phyloP scores from a whole-genome alignment of 371 early-diverging fungal genomes.

The Synchytrium microbalum region DNA sequence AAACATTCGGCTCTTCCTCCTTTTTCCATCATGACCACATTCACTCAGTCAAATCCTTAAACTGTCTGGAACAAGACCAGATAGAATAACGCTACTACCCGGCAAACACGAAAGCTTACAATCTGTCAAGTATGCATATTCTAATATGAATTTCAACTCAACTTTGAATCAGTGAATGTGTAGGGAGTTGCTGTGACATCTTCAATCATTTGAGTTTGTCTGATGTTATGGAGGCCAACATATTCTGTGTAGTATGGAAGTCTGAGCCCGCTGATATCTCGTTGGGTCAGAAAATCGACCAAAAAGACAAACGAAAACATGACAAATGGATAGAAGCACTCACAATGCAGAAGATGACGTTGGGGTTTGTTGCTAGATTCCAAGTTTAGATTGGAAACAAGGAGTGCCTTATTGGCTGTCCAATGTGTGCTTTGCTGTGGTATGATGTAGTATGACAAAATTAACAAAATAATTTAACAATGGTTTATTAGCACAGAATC shows the following conservation, averaged over 20 bases:
- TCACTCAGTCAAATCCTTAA: neutral
- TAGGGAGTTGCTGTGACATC: constrained; percentile 98
- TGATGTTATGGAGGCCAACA: constrained; percentile 88
- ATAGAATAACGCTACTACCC: constrained; percentile 89
- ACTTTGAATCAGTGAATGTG: constrained; percentile 94
- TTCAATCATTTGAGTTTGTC: constrained; percentile 94
- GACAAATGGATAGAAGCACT: neutral
- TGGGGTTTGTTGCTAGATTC: no score
- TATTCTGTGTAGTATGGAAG: constrained; percentile 98
- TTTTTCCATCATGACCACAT: no score
- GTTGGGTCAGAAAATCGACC: constrained; percentile 77
- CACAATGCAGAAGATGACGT: constrained; percentile 3
- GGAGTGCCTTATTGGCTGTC: constrained; percentile 98
- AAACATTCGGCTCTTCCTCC: constrained; percentile 3
- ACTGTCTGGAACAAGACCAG: constrained; percentile 73
- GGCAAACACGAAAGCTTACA: constrained; percentile 97
- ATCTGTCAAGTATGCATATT: constrained; percentile 99
- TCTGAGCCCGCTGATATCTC: constrained; percentile 88
- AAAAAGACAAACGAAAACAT: neutral
- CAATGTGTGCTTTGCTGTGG: constrained; percentile 99
- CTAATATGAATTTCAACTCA: constrained; percentile 97
- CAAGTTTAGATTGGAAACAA: constrained; percentile 94
- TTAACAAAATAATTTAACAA: constrained; percentile 35
- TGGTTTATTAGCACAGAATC: neutral
- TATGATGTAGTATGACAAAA: constrained; percentile 99